Evolutionary conservation across 768 basidiomycete genomes (phyloP).

Genomic region (Trametes gibbosa): DNA sequence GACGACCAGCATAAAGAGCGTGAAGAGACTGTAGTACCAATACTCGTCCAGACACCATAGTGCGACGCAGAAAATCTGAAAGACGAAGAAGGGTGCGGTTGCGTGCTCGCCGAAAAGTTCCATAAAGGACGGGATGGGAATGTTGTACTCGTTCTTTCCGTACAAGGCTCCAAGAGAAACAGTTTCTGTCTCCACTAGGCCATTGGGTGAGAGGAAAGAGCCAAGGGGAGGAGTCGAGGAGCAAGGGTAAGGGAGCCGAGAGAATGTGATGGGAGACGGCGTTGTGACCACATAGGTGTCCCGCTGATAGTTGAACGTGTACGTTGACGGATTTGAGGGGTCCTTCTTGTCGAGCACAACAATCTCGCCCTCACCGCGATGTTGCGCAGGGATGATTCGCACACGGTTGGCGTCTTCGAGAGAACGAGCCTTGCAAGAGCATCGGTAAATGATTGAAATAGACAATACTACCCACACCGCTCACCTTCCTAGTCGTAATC

Average conservation of each 20-base stretch:
- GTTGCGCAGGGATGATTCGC: conserved; percentile 73
- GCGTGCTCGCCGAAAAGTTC: conserved; percentile 95
- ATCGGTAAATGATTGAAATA: neutral
- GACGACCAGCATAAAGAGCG: conserved; percentile 95
- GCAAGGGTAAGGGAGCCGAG: conserved; percentile 85
- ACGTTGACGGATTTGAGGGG: conserved; percentile 55
- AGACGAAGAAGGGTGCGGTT: conserved; percentile 98
- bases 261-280: conserved; percentile 59
- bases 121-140: conserved; percentile 92
- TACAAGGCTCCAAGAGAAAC: conserved; percentile 62
- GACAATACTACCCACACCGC: neutral
- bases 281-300: conserved; percentile 82
- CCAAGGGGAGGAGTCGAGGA: conserved; percentile 65
- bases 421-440: conserved; percentile 48
- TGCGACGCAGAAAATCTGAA: conserved; percentile 96
- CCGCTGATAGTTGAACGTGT: conserved; percentile 91
- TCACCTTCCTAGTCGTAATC: conserved; percentile 77
- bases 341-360: conserved; percentile 68
- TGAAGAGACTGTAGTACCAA: conserved; percentile 98
- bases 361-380: conserved; percentile 89
- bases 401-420: conserved; percentile 77
- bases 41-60: conserved; percentile 98
- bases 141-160: conserved; percentile 94
- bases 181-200: conserved; percentile 49
- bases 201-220: conserved; percentile 58